Base-by-base conservation (phyloP, 805 yeast species). In the Myxozyma vanderwaltii region DNA sequence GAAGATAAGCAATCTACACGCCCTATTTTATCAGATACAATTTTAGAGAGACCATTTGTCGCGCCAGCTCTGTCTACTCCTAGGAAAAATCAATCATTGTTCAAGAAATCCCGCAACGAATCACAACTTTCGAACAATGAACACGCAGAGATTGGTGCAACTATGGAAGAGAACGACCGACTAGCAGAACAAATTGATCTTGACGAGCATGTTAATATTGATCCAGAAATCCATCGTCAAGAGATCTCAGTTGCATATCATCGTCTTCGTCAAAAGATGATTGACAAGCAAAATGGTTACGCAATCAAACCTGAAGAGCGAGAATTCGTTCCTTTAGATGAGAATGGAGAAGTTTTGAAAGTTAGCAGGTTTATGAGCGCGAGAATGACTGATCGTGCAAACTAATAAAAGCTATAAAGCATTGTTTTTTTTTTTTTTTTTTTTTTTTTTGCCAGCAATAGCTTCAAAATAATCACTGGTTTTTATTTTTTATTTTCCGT, bases 271-370 rank as follows among this genome's bases (percentile, higher is more conserved):
- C 67, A 62, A 47, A 67, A 63, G 53, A 68, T 74, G 69, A 62
- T 73, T 15, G 67, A 61, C 21, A 64, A 58, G 66, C 73, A 55
- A 57, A 71, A 36, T 27, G 72, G 56, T 2, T 79, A 66, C 52
- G 71, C 71, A 47, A 73, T 75, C 50, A 70, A 77, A 1, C 77
- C 76, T 0, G 74, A 76, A 53, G 86, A 79, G 31, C 64, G 71
- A 51, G 89, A 84, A 59, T 69, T 83, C 31, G 90, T 85, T 61
- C 89, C 89, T 0, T 74, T 86, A 13, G 89, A 87, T 67, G 85
- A 82, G 55, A 66, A 72, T 45, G 88, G 88, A 0, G 80, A 83
- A 53, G 82, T 82, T 0, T 67, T 80, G 4, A 81, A 75, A 57
- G 72, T 80, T 0, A 86, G 91, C 68, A 74, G 87, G 57, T 87